Base-by-base conservation (phyloP, 352 stramenopile genomes). In the Plasmopara muralis region DNA sequence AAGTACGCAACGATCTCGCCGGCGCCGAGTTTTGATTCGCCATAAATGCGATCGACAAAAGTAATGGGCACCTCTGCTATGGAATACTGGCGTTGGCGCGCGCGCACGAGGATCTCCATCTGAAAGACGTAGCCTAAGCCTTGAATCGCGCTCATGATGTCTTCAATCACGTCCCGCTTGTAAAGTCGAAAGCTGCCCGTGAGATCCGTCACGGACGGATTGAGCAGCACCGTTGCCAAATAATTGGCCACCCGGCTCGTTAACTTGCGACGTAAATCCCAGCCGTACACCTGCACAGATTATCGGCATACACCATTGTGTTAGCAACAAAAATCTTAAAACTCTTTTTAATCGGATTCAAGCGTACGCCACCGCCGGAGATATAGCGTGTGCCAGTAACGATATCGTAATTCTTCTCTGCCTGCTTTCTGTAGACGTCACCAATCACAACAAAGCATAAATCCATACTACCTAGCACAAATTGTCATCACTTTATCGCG, bases 41-140 rank as follows among this genome's bases (percentile, higher is more conserved):
- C 96, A 69, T 99, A 99, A 60, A 99, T 97, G 56, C 96, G 82
- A 84, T 99, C 96, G 6, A 99, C 96, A 66, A 99, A 99, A 15
- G 87, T 95, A 65, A 99, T 99, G 0, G 93, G 93, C 28, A 99
- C 93, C 67, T 99, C 96, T 33, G 66, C 86, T 54, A 99, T 95
- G 28, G 64, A 80, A 69, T 96, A 98, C 18, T 90, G 74, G 51
- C 81, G 78, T 50, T 96, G 78, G 45, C 89, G 84, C n/a, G 95
- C 93, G 44, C 94, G 80, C 40, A 99, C 91, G 44, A 98, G 85
- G 57, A 99, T 97, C 68, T 99, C 96, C 96, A 99, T 99, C 74
- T 99, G 96, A 75, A 99, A 99, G 15, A 98, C 95, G 77, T 99
- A 99, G 31, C 95, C 96, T 20, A 88, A 70, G 4, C 75, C 78